phyloP scores from a whole-genome alignment of 805 yeast genomes.

The Candida dajiaensis region DNA sequence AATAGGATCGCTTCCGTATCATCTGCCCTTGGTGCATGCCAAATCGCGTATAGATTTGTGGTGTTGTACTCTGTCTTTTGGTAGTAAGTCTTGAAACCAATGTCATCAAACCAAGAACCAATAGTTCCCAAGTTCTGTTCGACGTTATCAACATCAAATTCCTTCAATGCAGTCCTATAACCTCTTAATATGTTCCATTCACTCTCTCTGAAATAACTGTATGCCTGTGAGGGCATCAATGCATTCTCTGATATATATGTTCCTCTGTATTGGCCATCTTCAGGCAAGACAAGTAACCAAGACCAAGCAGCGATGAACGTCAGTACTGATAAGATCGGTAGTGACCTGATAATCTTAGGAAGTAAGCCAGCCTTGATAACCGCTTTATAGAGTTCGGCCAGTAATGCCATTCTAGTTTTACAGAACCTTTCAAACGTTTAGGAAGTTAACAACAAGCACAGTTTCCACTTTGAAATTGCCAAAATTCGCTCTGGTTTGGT shows the following conservation, averaged over 20 bases:
- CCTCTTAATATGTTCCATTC: constrained; percentile 94
- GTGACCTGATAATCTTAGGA: constrained; percentile 36
- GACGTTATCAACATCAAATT: constrained; percentile 22
- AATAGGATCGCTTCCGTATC: constrained; percentile 93
- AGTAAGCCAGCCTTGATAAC: constrained; percentile 39
- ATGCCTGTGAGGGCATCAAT: constrained; percentile 92
- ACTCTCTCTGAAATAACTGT: constrained; percentile 83
- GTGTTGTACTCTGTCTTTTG: constrained; percentile 36
- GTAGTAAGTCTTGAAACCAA: constrained; percentile 63
- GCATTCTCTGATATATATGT: constrained; percentile 96
- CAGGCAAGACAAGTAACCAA: constrained; percentile 63
- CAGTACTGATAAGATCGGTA: constrained; percentile 39
- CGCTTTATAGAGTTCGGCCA: constrained; percentile 38
- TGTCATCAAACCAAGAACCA: constrained; percentile 54
- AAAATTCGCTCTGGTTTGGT: no score
- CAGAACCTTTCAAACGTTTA: no score
- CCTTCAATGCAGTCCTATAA: constrained; percentile 46
- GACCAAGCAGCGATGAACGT: constrained; percentile 41
- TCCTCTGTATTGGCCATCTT: constrained; percentile 73
- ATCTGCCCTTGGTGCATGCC: constrained; percentile 93
- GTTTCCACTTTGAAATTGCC: no score
- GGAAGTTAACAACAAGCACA: no score
- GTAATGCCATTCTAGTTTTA: constrained; percentile 34
- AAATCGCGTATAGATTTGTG: constrained; percentile 64
- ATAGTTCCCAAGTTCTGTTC: constrained; percentile 40